Evolutionary conservation across 257 asterid species (phyloP).

Genomic region (Schizonepeta tenuifolia): DNA sequence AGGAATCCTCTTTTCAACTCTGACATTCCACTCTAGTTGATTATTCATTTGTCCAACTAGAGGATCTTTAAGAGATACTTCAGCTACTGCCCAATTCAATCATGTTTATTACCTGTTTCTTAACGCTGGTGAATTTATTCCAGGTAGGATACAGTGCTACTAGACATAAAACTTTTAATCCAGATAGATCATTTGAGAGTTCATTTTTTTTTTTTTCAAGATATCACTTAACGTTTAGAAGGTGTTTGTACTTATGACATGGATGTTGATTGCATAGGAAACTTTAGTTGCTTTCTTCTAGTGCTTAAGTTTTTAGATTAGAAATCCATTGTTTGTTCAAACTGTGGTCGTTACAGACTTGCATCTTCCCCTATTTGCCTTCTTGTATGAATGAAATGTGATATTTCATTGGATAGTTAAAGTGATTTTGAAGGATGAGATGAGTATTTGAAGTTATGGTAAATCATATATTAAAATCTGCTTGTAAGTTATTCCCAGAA

Average conservation of each 20-base stretch:
- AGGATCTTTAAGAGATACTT: constrained; percentile 3
- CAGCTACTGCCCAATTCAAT: constrained; percentile 19
- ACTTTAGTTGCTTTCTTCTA: constrained; percentile 15
- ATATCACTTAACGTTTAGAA: constrained; percentile 11
- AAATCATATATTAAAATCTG: neutral
- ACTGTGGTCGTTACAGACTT: constrained; percentile 9
- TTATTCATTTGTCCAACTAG: constrained; percentile 25
- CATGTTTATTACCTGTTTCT: constrained; percentile 5
- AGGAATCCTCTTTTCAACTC: neutral
- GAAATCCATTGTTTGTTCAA: neutral
- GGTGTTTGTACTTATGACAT: neutral
- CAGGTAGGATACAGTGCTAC: constrained; percentile 13
- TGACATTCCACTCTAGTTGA: neutral
- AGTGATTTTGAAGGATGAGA: neutral
- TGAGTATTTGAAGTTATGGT: neutral
- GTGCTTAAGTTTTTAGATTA: neutral
- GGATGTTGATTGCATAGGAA: constrained; percentile 25
- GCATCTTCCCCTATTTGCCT: neutral
- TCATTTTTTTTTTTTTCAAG: neutral
- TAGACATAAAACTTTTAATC: neutral
- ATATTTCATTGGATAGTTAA: neutral
- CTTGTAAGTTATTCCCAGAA: too few species aligned
- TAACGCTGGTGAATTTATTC: neutral
- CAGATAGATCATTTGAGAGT: neutral
- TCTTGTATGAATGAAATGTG: neutral